Conservation (phyloP, 1,284 basidiomycete species). For the Puccinia horiana region DNA sequence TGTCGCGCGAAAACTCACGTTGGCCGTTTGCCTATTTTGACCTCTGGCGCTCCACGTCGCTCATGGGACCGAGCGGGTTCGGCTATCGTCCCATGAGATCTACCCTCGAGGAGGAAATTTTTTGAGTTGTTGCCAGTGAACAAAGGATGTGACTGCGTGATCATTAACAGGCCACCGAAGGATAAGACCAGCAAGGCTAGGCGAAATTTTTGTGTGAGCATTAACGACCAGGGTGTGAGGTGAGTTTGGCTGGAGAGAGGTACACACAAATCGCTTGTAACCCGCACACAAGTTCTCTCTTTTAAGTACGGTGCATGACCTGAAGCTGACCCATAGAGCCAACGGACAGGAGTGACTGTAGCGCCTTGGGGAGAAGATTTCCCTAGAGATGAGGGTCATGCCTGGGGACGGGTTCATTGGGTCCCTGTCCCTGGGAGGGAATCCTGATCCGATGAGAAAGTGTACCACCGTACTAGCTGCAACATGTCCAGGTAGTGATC, state of each 20-base stretch:
- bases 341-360: no score
- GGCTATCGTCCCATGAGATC: not conserved
- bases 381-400: no score
- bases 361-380: no score
- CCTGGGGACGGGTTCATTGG: no score
- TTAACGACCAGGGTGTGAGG: not conserved
- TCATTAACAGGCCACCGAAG: not conserved
- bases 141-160: not conserved
- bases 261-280: no score
- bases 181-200: not conserved
- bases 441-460: no score
- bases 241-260: not conserved
- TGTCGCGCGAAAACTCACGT: not conserved
- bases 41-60: not conserved
- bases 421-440: no score
- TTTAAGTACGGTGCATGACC: no score
- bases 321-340: no score
- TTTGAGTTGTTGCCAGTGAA: not conserved
- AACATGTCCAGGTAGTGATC: no score
- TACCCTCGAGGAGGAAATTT: constrained; percentile 6
- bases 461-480: no score
- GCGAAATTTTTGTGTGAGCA: not conserved
- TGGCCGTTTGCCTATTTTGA: not conserved
- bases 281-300: no score
- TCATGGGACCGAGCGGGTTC: not conserved